Evolutionary conservation across 2,329 filamentous ascomycete genomes (phyloP).

Genomic region (Macrophomina phaseolina): DNA sequence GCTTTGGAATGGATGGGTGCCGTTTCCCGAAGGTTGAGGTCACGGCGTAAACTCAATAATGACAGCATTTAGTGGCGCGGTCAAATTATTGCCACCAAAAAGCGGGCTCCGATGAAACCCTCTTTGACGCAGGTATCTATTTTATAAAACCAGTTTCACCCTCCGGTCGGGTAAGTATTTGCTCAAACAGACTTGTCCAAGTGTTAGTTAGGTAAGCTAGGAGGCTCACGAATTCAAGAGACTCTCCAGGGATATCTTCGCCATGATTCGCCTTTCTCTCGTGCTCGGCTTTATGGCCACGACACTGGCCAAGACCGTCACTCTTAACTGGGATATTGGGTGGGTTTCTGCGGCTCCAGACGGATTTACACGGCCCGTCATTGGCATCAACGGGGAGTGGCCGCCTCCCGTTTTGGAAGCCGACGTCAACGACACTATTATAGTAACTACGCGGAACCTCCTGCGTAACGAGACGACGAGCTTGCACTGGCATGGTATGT

Average conservation of each 20-base stretch:
- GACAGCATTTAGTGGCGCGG: neutral
- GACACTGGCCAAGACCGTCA: conserved; percentile 47
- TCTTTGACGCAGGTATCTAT: neutral
- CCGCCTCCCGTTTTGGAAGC: conserved; percentile 70
- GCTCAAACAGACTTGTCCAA: neutral
- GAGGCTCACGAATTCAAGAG: neutral
- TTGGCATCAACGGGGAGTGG: conserved; percentile 80
- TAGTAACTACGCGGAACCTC: conserved; percentile 64
- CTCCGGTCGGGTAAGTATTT: neutral
- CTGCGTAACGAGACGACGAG: conserved; percentile 68
- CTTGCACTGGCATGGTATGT: conserved; percentile 74
- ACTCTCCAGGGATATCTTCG: neutral
- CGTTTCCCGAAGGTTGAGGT: conserved; percentile 12
- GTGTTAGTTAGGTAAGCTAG: neutral
- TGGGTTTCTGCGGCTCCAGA: conserved; percentile 78
- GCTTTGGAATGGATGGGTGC: neutral
- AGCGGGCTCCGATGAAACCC: neutral
- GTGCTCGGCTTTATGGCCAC: neutral
- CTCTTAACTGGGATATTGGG: conserved; percentile 70
- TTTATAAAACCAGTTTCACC: neutral
- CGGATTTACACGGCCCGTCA: conserved; percentile 66
- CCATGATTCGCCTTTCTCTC: conserved; percentile 1
- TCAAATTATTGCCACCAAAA: neutral
- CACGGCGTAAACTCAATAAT: neutral
- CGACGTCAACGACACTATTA: conserved; percentile 62